A percentile compares a stretch with the other conserved stretches of the same genome.
Conservation (phyloP, 805 yeast genomes). For the Suhomyces vadensis region DNA sequence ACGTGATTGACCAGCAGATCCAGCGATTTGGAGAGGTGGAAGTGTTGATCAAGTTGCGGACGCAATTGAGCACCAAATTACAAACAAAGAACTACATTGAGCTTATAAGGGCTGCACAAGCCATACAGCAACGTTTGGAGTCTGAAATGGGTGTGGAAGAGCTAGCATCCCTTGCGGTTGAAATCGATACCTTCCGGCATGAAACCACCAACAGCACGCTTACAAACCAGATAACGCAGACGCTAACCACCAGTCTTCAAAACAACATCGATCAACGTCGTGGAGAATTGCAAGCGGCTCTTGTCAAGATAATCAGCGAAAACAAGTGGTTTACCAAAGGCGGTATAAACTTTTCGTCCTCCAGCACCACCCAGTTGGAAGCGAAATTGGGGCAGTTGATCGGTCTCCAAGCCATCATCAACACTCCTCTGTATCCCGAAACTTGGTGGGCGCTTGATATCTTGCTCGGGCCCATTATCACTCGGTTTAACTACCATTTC, state of each 20-base stretch:
- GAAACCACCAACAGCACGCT: not conserved
- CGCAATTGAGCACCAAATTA: slow-evolving; percentile 5
- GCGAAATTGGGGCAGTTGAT: slow-evolving; percentile 17
- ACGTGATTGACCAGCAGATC: slow-evolving; percentile 12
- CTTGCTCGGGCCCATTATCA: slow-evolving; percentile 45
- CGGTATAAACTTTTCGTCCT: not conserved
- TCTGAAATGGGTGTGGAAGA: not conserved
- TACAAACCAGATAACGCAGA: not conserved
- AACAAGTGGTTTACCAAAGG: not conserved
- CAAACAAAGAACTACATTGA: slow-evolving; percentile 1
- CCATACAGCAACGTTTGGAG: not conserved
- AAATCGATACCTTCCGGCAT: not conserved
- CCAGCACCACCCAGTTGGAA: not conserved
- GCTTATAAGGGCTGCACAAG: slow-evolving; percentile 8
- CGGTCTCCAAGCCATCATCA: slow-evolving; percentile 32
- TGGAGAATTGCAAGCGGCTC: slow-evolving; percentile 3
- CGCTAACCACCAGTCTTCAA: not conserved
- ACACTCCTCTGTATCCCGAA: slow-evolving; percentile 31
- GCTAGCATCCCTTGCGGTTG: not conserved
- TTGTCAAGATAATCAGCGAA: not conserved
- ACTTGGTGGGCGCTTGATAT: slow-evolving; percentile 53
- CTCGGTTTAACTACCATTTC: slow-evolving; percentile 63
- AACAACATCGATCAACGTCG: not conserved
- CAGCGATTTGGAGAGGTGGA: slow-evolving; percentile 15
- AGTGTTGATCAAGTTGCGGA: slow-evolving; percentile 8